Evolutionary conservation across 441 rosid species (phyloP).

Genomic region (Erodium trifolium): DNA sequence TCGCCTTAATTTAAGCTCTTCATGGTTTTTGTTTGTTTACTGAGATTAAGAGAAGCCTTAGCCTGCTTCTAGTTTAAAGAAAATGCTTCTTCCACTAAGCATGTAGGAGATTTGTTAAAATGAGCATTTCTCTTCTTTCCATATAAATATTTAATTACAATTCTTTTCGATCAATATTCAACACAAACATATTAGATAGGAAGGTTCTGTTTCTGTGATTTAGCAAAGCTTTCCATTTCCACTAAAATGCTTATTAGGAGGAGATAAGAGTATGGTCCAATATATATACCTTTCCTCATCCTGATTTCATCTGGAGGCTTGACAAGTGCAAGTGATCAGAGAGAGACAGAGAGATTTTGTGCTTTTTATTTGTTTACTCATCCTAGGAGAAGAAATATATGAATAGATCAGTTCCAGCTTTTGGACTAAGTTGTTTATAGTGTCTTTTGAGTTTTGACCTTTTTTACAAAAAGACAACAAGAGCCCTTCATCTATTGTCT

Average conservation of each 20-base stretch:
- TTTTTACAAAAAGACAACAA: not conserved
- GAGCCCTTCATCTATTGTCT: not conserved
- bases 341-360: not conserved
- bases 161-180: not conserved
- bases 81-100: conserved; percentile 20
- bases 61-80: not conserved
- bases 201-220: conserved; percentile 1
- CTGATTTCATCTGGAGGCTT: too few species aligned
- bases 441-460: not conserved
- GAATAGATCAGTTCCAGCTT: not conserved
- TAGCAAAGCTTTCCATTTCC: not conserved
- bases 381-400: not conserved
- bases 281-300: not conserved
- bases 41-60: not conserved
- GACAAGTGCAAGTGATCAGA: not conserved
- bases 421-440: not conserved
- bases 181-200: not conserved
- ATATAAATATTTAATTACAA: not conserved
- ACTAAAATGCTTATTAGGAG: not conserved
- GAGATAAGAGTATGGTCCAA: not conserved
- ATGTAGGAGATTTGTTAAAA: not conserved
- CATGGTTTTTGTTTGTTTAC: not conserved
- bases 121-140: not conserved
- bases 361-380: not conserved
- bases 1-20: not conserved